Evolutionary conservation across 768 basidiomycete species (phyloP).

Genomic region (Naematelia encephala): DNA sequence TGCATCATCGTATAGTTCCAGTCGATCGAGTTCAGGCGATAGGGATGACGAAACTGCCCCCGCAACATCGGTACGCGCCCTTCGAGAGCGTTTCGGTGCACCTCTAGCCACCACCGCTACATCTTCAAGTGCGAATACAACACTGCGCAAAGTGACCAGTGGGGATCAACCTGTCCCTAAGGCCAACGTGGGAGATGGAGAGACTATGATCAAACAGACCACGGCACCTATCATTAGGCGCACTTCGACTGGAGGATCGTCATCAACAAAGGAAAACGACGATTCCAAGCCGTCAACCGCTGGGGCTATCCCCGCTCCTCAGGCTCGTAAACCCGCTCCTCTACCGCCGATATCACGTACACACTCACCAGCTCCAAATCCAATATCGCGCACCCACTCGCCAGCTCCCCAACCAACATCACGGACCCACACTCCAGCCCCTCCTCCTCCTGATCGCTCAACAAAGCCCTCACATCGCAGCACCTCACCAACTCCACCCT

Average conservation of each 20-base stretch:
- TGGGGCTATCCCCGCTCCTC: background rate
- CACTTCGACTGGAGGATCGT: conserved; percentile 17
- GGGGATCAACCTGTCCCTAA: no score
- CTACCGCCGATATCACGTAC: background rate
- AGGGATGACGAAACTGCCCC: background rate
- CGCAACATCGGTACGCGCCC: conserved; percentile 22
- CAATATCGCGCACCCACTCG: background rate
- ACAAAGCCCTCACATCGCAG: background rate
- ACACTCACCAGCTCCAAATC: background rate
- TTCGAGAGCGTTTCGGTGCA: conserved; percentile 23
- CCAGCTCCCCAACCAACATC: background rate
- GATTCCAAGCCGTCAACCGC: background rate
- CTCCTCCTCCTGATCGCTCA: background rate
- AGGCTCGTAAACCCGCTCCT: background rate
- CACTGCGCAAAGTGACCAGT: conserved; percentile 1
- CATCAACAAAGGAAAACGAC: background rate
- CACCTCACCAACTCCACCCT: background rate
- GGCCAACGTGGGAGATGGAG: no score
- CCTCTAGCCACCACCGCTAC: conserved; percentile 1
- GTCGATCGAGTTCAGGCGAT: background rate
- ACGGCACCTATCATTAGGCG: conserved; percentile 12
- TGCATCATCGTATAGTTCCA: background rate
- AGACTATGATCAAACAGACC: background rate
- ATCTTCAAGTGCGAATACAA: background rate
- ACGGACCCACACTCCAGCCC: background rate